These are phyloP conservation scores for Apiosordaria backusii DNA, from an alignment of 495 filamentous ascomycete genomes.

Conservation along the genomic window DNA sequence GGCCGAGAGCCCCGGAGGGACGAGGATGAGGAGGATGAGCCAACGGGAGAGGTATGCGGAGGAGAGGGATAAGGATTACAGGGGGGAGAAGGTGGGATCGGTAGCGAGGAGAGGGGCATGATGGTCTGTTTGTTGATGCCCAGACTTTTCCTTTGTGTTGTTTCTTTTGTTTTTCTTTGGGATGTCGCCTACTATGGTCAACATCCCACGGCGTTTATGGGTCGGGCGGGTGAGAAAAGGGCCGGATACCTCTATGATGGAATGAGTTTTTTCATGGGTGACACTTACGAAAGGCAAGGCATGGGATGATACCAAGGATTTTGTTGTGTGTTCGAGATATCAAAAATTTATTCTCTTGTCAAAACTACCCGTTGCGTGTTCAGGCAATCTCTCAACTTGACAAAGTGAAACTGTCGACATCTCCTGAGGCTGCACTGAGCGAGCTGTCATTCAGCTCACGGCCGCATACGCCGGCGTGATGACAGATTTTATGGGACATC, in stretches of 20 bases:
- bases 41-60: neutral
- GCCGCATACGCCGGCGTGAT: neutral
- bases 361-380: neutral
- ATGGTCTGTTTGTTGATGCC: neutral
- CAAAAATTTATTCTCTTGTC: neutral
- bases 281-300: too few species aligned
- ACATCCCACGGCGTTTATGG: neutral
- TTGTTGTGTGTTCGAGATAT: neutral
- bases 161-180: too few species aligned
- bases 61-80: neutral
- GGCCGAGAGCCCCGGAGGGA: neutral
- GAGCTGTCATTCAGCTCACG: neutral
- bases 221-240: neutral
- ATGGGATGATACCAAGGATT: slow-evolving; percentile 12
- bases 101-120: neutral
- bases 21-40: neutral
- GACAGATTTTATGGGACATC: neutral
- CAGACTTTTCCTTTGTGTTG: neutral
- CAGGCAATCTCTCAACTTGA: neutral
- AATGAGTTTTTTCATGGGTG: neutral
- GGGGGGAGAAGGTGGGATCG: neutral
- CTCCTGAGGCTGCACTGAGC: neutral
- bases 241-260: neutral
- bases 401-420: neutral
- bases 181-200: too few species aligned